These are phyloP conservation scores for Begonia peltatifolia DNA, from an alignment of 306 rosid genomes.

Conservation along the genomic window DNA sequence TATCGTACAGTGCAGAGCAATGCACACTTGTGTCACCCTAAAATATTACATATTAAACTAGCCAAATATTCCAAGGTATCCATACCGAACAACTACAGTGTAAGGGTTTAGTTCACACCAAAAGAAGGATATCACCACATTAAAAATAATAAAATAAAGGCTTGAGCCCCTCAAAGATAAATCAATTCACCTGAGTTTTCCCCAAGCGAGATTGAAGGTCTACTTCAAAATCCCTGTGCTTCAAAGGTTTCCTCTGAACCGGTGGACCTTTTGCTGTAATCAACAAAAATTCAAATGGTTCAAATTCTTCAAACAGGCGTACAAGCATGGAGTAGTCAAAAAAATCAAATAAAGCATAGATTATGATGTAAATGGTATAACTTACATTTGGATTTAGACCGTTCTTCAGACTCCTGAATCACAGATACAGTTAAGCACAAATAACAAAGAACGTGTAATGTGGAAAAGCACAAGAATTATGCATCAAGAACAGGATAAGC, in stretches of 20 bases:
- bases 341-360: not conserved
- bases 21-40: no score
- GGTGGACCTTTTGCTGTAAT: conserved; percentile 66
- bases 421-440: conserved; percentile 3
- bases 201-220: conserved; percentile 94
- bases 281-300: not conserved
- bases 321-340: not conserved
- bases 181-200: conserved; percentile 58
- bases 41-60: no score
- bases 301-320: not conserved
- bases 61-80: no score
- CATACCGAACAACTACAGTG: no score
- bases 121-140: no score
- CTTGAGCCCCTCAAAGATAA: not conserved
- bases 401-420: conserved; percentile 5
- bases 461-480: conserved; percentile 1
- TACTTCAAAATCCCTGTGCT: conserved; percentile 93
- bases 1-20: no score
- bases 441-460: not conserved
- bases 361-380: not conserved
- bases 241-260: conserved; percentile 86
- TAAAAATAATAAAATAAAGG: no score
- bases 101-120: no score
- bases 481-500: not conserved
- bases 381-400: conserved; percentile 58